phyloP scores from a whole-genome alignment of 1,139 yeast species.

The Pichia terricola region DNA sequence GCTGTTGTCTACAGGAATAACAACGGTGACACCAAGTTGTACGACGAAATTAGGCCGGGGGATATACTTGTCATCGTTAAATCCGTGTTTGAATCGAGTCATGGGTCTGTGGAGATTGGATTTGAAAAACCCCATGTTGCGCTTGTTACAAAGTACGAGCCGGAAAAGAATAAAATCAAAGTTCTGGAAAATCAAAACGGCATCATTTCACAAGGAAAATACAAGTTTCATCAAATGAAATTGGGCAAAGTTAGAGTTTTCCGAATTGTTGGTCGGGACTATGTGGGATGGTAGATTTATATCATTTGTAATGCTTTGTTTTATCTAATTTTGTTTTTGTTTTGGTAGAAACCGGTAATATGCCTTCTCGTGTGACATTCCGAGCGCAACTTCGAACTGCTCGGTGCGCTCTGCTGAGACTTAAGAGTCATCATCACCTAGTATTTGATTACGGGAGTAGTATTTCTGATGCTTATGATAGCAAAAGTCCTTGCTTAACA shows the following conservation, averaged over 20 bases:
- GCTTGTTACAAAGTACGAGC: slow-evolving; percentile 65
- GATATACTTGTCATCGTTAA: slow-evolving; percentile 70
- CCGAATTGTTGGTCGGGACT: slow-evolving; percentile 57
- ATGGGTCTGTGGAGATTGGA: slow-evolving; percentile 42
- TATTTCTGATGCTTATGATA: too few relatives aligned
- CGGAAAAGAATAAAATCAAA: slow-evolving; percentile 62
- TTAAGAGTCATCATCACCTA: too few relatives aligned
- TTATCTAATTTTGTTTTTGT: too few relatives aligned
- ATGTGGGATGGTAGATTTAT: slow-evolving; percentile 45
- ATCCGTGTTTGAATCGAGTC: slow-evolving; percentile 50
- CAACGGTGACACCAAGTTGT: slow-evolving; percentile 47
- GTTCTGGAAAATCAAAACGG: slow-evolving; percentile 54
- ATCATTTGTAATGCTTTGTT: not conserved
- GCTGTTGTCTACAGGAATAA: slow-evolving; percentile 56
- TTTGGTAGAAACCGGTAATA: too few relatives aligned
- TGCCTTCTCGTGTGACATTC: too few relatives aligned
- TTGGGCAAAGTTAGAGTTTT: slow-evolving; percentile 74
- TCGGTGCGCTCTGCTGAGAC: too few relatives aligned
- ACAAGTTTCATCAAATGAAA: slow-evolving; percentile 62
- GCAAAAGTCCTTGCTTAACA: too few relatives aligned
- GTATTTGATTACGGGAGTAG: too few relatives aligned
- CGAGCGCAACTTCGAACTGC: too few relatives aligned
- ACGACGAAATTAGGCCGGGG: slow-evolving; percentile 69
- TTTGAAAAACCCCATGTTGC: slow-evolving; percentile 31
- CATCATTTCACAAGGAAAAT: slow-evolving; percentile 53